Base-by-base conservation (phyloP, 257 asterid species). In the Eucommia ulmoides region DNA sequence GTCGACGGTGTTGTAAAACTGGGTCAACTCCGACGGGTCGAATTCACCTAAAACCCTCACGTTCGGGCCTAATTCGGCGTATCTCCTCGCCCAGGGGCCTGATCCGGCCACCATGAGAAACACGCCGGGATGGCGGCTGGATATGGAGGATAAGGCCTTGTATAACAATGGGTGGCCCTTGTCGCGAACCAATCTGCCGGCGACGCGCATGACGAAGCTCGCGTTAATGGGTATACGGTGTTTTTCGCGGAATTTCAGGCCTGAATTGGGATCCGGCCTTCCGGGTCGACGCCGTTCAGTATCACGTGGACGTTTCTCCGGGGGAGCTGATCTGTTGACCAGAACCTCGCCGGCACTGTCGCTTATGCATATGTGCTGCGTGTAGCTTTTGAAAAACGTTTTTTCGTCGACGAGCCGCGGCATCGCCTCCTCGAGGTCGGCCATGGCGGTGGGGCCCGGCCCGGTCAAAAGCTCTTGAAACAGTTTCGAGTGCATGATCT, bases 171-270 rank as follows among this genome's bases (percentile, higher is more conserved):
- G 88, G 24, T 84, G 93, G 5, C 94, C 93, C 63, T 83, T 81
- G 71, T 81, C 93, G 80, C 76, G 78, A 23, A 84, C 94, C 33
- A 84, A 54, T 66, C 94, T 78, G 49, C 94, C 94, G 0, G 94
- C 85, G 19, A 78, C 65, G 49, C 94, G 93, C 33, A 81, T 25
- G 23, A 81, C 42, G 33, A 84, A 22, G 72, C 19, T 53, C 50
- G 64, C 0, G 88, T 66, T 54, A 51, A 65, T 23, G 53, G 76
- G 50, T 57, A 45, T 0, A 60, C 57, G 1, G 48, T 45, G 35
- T n/a, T 57, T 14, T 5, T 20, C 51, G 20, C 53, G 26, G 59
- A 51, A 45, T 69, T 56, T 6, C 24, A 41, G 24, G 23, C 19
- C 11, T 19, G 46, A 22, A 53, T 68, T 0, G 80, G 80, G 69